A percentile compares a stretch with the other conserved stretches of the same genome.
phyloP scores from a whole-genome alignment of 768 basidiomycete genomes.

The Lentinula edodes region DNA sequence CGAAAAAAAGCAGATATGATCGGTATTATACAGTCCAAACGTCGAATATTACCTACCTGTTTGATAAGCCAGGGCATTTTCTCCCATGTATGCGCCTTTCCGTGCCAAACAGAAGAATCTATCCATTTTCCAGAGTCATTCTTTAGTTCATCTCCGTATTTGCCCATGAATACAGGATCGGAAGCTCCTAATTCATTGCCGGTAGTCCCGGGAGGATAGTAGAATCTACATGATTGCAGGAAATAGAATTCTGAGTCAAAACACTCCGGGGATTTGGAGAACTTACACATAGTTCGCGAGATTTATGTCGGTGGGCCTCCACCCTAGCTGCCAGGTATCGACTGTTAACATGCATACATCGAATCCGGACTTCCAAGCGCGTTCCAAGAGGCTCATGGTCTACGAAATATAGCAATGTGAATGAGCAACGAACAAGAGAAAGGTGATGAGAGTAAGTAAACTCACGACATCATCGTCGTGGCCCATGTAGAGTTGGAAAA shows the following conservation, averaged over 20 bases:
- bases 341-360: constrained; percentile 42
- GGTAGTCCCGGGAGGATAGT: constrained; percentile 28
- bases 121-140: constrained; percentile 43
- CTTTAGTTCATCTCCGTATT: constrained; percentile 34
- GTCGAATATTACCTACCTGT: constrained; percentile 21
- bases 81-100: constrained; percentile 47
- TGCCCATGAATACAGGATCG: constrained; percentile 47
- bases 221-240: constrained; percentile 25
- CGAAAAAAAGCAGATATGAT: neutral
- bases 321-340: constrained; percentile 47
- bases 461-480: constrained; percentile 45
- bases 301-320: constrained; percentile 43
- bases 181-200: constrained; percentile 43
- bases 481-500: constrained; percentile 53
- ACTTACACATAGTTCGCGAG: constrained; percentile 42
- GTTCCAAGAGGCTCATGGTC: constrained; percentile 40
- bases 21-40: neutral
- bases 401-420: constrained; percentile 1
- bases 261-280: too few relatives aligned
- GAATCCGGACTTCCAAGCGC: constrained; percentile 43
- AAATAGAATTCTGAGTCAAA: neutral
- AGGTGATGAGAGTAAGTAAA: neutral
- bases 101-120: constrained; percentile 42
- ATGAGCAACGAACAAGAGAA: neutral
- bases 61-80: constrained; percentile 45